Conservation (phyloP, 1,284 basidiomycete genomes). For the Papiliotrema nemorosa region DNA sequence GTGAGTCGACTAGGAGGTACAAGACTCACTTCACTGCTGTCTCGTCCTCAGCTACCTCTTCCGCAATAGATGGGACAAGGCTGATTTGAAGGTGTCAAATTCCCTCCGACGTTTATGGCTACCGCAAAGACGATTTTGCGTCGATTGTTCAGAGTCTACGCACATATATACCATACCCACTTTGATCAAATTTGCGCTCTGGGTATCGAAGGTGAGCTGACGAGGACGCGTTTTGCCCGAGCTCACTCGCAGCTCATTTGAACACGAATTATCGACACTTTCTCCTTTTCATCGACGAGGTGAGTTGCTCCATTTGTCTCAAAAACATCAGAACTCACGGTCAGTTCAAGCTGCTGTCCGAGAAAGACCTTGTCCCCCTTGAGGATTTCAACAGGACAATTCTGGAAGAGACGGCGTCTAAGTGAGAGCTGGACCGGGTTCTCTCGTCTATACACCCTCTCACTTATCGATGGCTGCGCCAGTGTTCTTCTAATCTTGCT, state of each 20-base stretch:
- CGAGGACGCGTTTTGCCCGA: background rate
- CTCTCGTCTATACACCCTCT: too few species aligned
- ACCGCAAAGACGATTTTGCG: slow-evolving; percentile 90
- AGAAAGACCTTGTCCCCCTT: slow-evolving; percentile 91
- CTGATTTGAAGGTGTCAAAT: slow-evolving; percentile 67
- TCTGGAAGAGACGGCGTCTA: slow-evolving; percentile 60
- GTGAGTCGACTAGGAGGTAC: slow-evolving; percentile 40
- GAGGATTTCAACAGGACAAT: slow-evolving; percentile 97
- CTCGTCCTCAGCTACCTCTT: background rate
- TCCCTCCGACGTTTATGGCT: slow-evolving; percentile 85
- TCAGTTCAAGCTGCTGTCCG: slow-evolving; percentile 93
- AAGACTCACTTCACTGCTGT: background rate
- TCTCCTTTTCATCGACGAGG: slow-evolving; percentile 93
- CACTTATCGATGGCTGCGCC: too few species aligned
- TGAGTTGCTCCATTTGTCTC: slow-evolving; percentile 42
- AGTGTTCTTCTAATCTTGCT: too few species aligned
- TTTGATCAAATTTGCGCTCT: slow-evolving; percentile 98
- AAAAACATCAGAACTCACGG: background rate
- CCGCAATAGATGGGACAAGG: background rate
- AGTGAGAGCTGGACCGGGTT: background rate
- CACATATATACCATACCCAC: slow-evolving; percentile 98
- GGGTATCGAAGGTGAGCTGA: slow-evolving; percentile 82
- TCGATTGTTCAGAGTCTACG: slow-evolving; percentile 93
- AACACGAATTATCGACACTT: slow-evolving; percentile 99
- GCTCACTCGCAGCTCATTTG: slow-evolving; percentile 69